Percentiles rank a stretch among this genome's conserved stretches.
phyloP scores from a whole-genome alignment of 176 grass and related monocot species.

The Alopecurus myosuroides region DNA sequence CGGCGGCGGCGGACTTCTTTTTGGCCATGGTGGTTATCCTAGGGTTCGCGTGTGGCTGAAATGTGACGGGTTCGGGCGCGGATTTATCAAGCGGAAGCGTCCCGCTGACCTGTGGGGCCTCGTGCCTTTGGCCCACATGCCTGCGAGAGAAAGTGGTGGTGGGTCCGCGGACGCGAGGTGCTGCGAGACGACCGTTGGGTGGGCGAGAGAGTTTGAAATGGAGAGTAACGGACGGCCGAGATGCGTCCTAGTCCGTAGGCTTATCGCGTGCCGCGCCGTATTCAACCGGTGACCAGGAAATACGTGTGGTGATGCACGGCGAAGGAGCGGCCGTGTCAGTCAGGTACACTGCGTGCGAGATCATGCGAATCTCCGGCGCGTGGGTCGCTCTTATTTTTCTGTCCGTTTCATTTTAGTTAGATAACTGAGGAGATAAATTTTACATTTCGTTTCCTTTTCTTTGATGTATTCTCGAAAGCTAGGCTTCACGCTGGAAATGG shows the following conservation, averaged over 20 bases:
- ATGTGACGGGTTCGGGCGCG: neutral
- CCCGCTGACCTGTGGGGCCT: neutral
- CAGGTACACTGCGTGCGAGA: neutral
- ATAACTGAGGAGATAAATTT: neutral
- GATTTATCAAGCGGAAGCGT: neutral
- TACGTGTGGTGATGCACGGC: neutral
- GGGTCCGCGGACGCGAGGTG: neutral
- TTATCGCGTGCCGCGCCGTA: neutral
- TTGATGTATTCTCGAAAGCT: no score
- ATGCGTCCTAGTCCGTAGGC: neutral
- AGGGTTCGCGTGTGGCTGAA: constrained; percentile 30
- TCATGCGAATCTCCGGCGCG: neutral
- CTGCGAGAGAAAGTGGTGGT: neutral
- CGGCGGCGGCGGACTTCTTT: constrained; percentile 38
- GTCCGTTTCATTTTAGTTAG: neutral
- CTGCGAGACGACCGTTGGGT: constrained; percentile 37
- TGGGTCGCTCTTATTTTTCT: neutral
- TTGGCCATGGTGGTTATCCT: constrained; percentile 54
- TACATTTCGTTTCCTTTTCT: no score
- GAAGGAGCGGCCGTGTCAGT: neutral
- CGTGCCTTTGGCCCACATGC: fast-evolving
- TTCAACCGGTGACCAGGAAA: neutral
- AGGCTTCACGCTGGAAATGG: no score
- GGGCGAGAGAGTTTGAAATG: constrained; percentile 26
- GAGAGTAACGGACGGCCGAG: neutral